Evolutionary conservation across 768 basidiomycete species (phyloP).

Genomic region (Kwoniella sp.): DNA sequence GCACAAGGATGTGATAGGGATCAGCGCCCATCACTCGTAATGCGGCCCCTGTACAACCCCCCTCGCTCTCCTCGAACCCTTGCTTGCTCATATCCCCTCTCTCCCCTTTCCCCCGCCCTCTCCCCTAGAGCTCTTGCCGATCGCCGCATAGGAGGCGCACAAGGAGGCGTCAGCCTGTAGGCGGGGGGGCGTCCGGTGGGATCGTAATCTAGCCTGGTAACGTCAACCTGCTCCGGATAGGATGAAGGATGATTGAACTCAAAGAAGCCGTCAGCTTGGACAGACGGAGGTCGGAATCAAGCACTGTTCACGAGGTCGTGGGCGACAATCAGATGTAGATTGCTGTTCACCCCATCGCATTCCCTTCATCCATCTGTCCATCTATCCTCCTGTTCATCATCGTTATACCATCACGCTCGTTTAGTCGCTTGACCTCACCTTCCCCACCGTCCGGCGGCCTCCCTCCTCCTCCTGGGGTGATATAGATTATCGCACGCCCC

Average conservation of each 20-base stretch:
- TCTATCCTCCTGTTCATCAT: slow-evolving; percentile 2
- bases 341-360: no score
- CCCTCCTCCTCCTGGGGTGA: not conserved
- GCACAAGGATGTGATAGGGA: no score
- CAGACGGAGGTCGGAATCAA: no score
- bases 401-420: not conserved
- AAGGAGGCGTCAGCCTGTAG: no score
- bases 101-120: not conserved
- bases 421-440: not conserved
- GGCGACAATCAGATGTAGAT: no score
- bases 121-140: not conserved
- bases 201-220: not conserved
- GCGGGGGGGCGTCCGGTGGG: no score
- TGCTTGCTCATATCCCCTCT: not conserved
- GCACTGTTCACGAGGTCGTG: no score
- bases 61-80: not conserved
- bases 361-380: no score
- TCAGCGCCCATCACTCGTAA: no score
- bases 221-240: slow-evolving; percentile 6
- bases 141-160: not conserved
- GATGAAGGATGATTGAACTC: not conserved
- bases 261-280: no score
- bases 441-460: not conserved
- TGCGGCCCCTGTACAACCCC: no score
- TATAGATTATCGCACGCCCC: not conserved